Base-by-base conservation (phyloP, 1,139 yeast species). In the Geotrichum cucujoidarum region DNA sequence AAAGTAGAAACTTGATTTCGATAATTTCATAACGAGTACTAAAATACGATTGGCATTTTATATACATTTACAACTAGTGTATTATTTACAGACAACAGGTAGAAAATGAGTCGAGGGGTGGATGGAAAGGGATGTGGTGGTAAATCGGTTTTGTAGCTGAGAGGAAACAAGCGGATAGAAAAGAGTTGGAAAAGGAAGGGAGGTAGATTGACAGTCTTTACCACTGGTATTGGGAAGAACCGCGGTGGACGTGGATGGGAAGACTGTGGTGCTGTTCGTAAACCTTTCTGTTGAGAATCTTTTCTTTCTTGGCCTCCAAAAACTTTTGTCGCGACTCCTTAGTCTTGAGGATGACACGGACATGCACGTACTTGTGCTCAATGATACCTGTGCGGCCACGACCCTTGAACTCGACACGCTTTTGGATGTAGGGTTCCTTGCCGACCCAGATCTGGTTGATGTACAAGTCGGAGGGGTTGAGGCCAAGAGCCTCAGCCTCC, bases 361-460 rank as follows among this genome's bases (percentile, higher is more conserved):
- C 79, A 65, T 92, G 96, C 49, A 88, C 78, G 64, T 77, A 83
- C 55, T 84, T 80, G 63, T 87, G 95, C 37, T 75, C 76, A 46
- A 86, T 77, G 47, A 85, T 69, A 62, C 97, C 97, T 34, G 78
- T 74, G 66, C 96, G 79, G 55, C 97, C 97, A 71, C 97, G 81
- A 54, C 94, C 96, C 71, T 88, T 89, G 61, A 77, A 75, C 58
- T 90, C 96, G n/a, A 81, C 67, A 64, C 94, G 77, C 66, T 78
- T 83, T 44, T 65, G 63, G 81, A 85, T 80, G 46, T 68, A 62
- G 14, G 96, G 96, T 65, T 90, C 97, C 53, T 88, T 81, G 42
- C 97, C 97, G 25, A 81, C 82, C 97, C 97, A 92, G 55, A 89
- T 79, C 62, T 86, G 86, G 45, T 83, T 81, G 53, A 92, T 77